Base-by-base conservation (phyloP, 75 land plant genomes). In the Larix kaempferi region DNA sequence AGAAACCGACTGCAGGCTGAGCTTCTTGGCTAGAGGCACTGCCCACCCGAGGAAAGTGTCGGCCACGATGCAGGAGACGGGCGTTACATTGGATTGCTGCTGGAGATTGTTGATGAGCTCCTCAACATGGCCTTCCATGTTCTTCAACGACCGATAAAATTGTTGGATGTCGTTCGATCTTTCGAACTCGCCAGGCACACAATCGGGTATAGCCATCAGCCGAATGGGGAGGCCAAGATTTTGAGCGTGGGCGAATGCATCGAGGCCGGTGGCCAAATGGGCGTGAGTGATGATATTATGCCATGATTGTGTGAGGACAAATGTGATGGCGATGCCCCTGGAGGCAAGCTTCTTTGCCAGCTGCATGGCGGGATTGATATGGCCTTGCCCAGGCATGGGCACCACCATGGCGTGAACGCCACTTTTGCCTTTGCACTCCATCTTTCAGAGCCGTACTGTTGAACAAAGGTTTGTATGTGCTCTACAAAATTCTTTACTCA, bases 341-440 rank as follows among this genome's bases (percentile, higher is more conserved):
- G 72, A 66, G 16, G 56, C 82, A 29, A 83, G 71, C 25, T 75
- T 49, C 56, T 22, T 80, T n/a, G 82, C 84, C 29, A 83, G 74
- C 10, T 83, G 84, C 84, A 83, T 59, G 59, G 16, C 23, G 22
- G 84, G 84, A 25, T 75, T 83, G 57, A 83, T 66, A 37, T 80
- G 83, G 19, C 84, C 84, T 80, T 80, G 84, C 21, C 56, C 77
- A 6, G 82, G 84, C 21, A 55, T 63, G 39, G 84, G 76, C 3
- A 83, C 57, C 2, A 79, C 59, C 17, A 83, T 25, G 21, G 84
- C 84, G 19, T 83, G 84, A 15, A 6, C 71, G 49, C 8, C 49
- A 6, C 49, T 0, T 6, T 44, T 44, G 1, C 49, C 49, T 5
- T 1, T 44, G 49, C 49, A 1, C 49, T 44, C 49, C 49, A 44